Percentiles rank a stretch among this genome's conserved stretches.
Evolutionary conservation across 208 protist species (phyloP).

Genomic region (Leptomonas pyrrhocoris): DNA sequence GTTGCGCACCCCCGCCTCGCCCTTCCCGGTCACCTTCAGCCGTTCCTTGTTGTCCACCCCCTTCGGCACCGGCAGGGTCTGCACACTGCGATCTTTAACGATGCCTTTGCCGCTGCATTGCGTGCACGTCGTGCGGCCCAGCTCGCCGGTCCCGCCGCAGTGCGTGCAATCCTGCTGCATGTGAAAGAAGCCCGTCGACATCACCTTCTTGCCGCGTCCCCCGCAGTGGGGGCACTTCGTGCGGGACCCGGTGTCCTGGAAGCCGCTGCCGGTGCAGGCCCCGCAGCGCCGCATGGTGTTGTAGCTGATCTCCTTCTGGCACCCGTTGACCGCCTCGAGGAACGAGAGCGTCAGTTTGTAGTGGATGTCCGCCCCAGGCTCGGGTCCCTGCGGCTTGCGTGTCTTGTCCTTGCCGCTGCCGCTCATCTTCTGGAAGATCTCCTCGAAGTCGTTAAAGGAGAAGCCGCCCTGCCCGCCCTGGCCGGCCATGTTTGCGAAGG

Average conservation of each 20-base stretch:
- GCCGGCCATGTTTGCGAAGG: slow-evolving; percentile 51
- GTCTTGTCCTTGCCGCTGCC: slow-evolving; percentile 82
- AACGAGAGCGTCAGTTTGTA: slow-evolving; percentile 84
- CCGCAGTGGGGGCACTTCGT: slow-evolving; percentile 88
- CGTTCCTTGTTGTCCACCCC: slow-evolving; percentile 91
- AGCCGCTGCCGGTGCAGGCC: slow-evolving; percentile 82
- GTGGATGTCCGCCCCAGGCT: slow-evolving; percentile 88
- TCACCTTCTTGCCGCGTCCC: slow-evolving; percentile 88
- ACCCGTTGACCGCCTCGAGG: slow-evolving; percentile 87
- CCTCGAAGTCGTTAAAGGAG: slow-evolving; percentile 90
- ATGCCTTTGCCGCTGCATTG: slow-evolving; percentile 89
- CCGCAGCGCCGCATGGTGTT: slow-evolving; percentile 89
- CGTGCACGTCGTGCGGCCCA: slow-evolving; percentile 75
- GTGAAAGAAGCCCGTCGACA: slow-evolving; percentile 92
- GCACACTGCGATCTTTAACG: slow-evolving; percentile 89
- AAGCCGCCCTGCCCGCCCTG: slow-evolving; percentile 53
- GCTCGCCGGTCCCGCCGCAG: slow-evolving; percentile 88
- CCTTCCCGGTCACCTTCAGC: slow-evolving; percentile 86
- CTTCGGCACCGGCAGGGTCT: slow-evolving; percentile 86
- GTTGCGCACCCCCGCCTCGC: slow-evolving; percentile 88
- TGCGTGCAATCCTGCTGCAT: slow-evolving; percentile 92
- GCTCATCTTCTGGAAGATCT: slow-evolving; percentile 91
- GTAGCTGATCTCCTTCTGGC: slow-evolving; percentile 88
- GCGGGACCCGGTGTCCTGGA: slow-evolving; percentile 73
- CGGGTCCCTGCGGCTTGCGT: slow-evolving; percentile 80